Base-by-base conservation (phyloP, 2,329 filamentous ascomycete genomes). In the Aspergillus sp. region DNA sequence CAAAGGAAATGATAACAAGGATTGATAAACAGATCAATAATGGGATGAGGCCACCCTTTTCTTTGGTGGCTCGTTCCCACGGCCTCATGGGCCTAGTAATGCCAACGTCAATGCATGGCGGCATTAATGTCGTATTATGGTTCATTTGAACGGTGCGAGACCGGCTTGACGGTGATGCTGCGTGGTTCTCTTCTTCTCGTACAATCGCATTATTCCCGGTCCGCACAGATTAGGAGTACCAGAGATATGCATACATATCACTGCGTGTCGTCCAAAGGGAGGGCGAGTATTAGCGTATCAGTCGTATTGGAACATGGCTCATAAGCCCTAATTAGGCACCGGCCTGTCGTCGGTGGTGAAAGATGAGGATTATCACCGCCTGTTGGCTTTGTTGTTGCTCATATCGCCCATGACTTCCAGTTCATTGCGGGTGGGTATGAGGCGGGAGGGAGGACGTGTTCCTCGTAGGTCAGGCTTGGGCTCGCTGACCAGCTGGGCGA, bases 401-500 rank as follows among this genome's bases (percentile, higher is more conserved):
- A 55, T 41, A 55, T 32, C 10, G 39, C 43, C 72, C 64, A 75
- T 62, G 69, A 74, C 65, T 69, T 74, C 74, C 73, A 75, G 60
- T 68, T 69, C 65, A 69, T 68, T 56, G 70, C 70, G 55, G 69
- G 65, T 61, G 65, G 68, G 67, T 69, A 74, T 43, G 69, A 72
- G 49, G 66, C 69, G 65, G 69, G 73, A 59, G 69, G 70, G 65
- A 71, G 73, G 63, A 70, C 71, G 65, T 66, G 75, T 67, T 72
- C 74, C 62, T 76, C 75, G 70, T 74, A 79, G 62, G 68, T 70
- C 60, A 73, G 67, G 64, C 69, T 69, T 70, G 67, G 76, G 66
- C 72, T 69, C 59, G 71, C 72, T 66, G 72, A 71, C 78, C 78
- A 80, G 57, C 68, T 71, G 63, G 71, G 72, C 68, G 74, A 76